Evolutionary conservation across 306 rosid genomes (phyloP).

Genomic region (Carpinus viminea): DNA sequence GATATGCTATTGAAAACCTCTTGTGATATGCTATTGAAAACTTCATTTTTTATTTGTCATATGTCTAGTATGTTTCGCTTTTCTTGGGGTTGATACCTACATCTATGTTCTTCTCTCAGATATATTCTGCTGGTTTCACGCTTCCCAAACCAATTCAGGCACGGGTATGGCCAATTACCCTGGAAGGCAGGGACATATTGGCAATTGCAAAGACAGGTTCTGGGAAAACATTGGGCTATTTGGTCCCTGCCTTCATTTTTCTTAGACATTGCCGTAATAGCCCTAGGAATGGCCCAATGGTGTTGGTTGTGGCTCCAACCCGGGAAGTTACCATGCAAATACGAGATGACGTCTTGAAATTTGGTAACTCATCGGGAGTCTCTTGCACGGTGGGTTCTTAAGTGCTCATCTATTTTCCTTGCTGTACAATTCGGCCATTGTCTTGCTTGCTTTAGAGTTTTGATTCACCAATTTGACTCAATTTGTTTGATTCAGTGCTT

Average conservation of each 20-base stretch:
- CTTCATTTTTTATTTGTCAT: conserved; percentile 23
- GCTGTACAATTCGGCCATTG: not conserved
- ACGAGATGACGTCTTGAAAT: conserved; percentile 85
- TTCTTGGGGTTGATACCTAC: conserved; percentile 37
- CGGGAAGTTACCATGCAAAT: conserved; percentile 98
- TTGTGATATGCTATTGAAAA: conserved; percentile 25
- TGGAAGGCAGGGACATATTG: conserved; percentile 93
- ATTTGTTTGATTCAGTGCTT: conserved; percentile 70
- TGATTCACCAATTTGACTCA: conserved; percentile 23
- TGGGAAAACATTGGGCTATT: conserved; percentile 93
- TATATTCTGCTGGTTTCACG: conserved; percentile 87
- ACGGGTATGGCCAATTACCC: conserved; percentile 97
- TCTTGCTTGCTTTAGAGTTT: conserved; percentile 6
- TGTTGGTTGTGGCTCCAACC: conserved; percentile 95
- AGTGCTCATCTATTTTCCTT: conserved; percentile 19
- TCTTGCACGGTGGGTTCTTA: conserved; percentile 81
- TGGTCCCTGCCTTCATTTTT: conserved; percentile 88
- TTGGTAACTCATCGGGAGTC: conserved; percentile 81
- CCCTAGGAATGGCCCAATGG: conserved; percentile 86
- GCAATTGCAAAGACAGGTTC: conserved; percentile 99
- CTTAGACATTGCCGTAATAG: conserved; percentile 79
- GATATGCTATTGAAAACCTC: too few species aligned
- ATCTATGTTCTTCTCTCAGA: conserved; percentile 54
- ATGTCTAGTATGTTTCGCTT: conserved; percentile 18
- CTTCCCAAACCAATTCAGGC: conserved; percentile 98